Evolutionary conservation across 805 yeast species (phyloP).

Genomic region (Suhomyces emberorum): DNA sequence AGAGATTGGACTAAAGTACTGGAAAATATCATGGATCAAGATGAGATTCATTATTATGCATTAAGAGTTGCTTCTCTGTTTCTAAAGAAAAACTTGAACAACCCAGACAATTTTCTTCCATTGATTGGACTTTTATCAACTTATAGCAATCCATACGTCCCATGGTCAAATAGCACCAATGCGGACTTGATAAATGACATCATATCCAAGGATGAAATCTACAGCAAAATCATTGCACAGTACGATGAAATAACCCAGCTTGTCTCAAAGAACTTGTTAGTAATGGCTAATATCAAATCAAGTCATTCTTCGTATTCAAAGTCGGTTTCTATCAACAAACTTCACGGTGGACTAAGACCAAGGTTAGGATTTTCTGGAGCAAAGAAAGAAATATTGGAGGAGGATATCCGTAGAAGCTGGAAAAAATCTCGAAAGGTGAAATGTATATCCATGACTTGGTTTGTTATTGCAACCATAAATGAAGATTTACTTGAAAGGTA

Average conservation of each 20-base stretch:
- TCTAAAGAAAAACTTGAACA: background rate
- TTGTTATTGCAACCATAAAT: constrained; percentile 6
- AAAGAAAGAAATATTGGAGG: constrained; percentile 17
- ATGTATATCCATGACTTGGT: constrained; percentile 25
- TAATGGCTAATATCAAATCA: background rate
- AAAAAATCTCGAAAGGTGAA: constrained; percentile 20
- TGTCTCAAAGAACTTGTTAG: too few relatives aligned
- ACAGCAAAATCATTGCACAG: too few relatives aligned
- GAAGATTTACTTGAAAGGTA: constrained; percentile 1
- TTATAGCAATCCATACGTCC: constrained; percentile 27
- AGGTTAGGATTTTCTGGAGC: constrained; percentile 21
- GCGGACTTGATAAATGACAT: too few relatives aligned
- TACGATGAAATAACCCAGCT: too few relatives aligned
- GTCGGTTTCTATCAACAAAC: background rate
- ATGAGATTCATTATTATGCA: too few relatives aligned
- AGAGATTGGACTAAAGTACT: background rate
- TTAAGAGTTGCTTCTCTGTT: constrained; percentile 1
- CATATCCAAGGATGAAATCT: too few relatives aligned
- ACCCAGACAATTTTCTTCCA: background rate
- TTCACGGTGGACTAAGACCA: constrained; percentile 16
- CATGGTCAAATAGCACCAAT: constrained; percentile 28
- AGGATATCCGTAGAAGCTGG: constrained; percentile 26
- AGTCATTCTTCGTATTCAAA: background rate
- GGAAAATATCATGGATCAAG: background rate
- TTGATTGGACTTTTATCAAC: constrained; percentile 10